Base-by-base conservation (phyloP, 2,329 filamentous ascomycete genomes). In the Alternaria postmessia region DNA sequence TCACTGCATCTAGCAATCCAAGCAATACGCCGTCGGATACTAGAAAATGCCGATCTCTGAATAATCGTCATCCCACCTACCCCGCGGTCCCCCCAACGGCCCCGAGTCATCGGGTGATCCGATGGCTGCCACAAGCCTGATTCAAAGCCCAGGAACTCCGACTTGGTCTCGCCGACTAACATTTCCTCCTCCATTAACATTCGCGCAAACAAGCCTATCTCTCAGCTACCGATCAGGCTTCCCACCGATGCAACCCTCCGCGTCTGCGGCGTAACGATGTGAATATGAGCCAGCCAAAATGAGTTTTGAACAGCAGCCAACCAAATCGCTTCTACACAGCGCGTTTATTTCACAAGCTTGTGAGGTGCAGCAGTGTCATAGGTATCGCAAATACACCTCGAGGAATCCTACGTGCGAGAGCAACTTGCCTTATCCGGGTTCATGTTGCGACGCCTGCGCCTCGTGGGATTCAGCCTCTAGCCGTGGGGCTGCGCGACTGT, bases 51-150 rank as follows among this genome's bases (percentile, higher is more conserved):
- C 49, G 60, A 65, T 68, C 46, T 54, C 61, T 67, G 44, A 64
- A 59, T 62, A 62, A 61, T 38, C 51, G 42, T 46, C 46, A 48
- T 52, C 24, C 42, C 55, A 47, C 44, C 54, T 62, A 62, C 67
- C 69, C 67, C 69, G 62, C 68, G 65, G 51, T 52, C 18, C 41
- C 54, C 57, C 57, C 41, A 44, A 42, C 62, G 54, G 61, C 42
- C 63, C 62, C 61, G 64, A 56, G 49, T 52, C 36, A 42, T 51
- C 63, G 66, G 58, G 57, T 65, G 52, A 47, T 47, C 49, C 54
- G 53, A 61, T 48, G 51, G 41, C 46, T 61, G 51, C 52, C 59
- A 54, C 32, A 44, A 49, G 44, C 54, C 53, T 47, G 57, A 44
- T 24, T 14, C 36, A 59, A n/a, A 12, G 22, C 22, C 30, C 36